phyloP scores from a whole-genome alignment of 768 basidiomycete genomes.

The Suillus lakei region DNA sequence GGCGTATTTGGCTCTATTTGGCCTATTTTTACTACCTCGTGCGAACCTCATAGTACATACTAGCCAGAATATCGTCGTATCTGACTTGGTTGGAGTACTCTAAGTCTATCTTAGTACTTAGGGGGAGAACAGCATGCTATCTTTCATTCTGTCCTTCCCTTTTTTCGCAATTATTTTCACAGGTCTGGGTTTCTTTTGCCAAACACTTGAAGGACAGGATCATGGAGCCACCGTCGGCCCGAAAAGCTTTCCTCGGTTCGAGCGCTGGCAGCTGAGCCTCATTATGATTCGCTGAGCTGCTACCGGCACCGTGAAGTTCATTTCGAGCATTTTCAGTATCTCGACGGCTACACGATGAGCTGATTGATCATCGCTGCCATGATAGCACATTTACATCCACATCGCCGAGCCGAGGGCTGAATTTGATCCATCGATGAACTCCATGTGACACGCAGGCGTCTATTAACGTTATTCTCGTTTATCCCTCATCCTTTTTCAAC shows the following conservation, averaged over 20 bases:
- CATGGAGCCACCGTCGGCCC: neutral
- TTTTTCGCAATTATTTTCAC: neutral
- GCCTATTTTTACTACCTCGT: neutral
- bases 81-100: neutral
- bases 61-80: neutral
- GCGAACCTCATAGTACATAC: neutral
- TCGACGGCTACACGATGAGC: neutral
- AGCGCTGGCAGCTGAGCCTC: neutral
- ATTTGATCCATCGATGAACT: constrained; percentile 10
- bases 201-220: neutral
- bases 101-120: neutral
- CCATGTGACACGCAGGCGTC: constrained; percentile 21
- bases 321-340: neutral
- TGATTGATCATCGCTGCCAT: constrained; percentile 13
- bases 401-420: constrained; percentile 21
- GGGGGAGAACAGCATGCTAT: neutral
- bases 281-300: neutral
- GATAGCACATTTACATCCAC: constrained; percentile 12
- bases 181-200: neutral
- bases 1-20: neutral
- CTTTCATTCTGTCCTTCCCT: neutral
- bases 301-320: constrained; percentile 4
- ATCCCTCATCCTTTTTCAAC: constrained; percentile 8
- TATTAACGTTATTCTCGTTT: neutral
- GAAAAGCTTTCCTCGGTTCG: neutral